phyloP scores from a whole-genome alignment of 768 basidiomycete genomes.

The Boletus sensibilis region DNA sequence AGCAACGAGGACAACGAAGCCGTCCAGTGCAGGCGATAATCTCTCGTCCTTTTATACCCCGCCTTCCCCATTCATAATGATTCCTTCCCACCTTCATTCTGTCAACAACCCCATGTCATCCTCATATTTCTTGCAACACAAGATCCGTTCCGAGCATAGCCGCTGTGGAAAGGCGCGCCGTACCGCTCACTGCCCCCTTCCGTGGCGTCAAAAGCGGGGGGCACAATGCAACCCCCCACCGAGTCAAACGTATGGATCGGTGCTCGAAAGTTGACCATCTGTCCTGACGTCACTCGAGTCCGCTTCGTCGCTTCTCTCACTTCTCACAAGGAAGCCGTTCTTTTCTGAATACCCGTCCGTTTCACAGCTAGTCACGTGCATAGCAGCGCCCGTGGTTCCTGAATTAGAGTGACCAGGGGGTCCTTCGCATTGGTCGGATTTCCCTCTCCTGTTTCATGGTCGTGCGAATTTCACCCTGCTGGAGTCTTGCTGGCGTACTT shows the following conservation, averaged over 20 bases:
- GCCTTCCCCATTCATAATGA: background rate
- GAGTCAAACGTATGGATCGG: background rate
- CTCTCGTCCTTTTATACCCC: background rate
- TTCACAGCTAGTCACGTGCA: background rate
- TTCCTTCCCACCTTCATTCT: background rate
- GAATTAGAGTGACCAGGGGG: background rate
- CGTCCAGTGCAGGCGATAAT: background rate
- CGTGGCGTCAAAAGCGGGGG: background rate
- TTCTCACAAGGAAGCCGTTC: background rate
- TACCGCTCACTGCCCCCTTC: background rate
- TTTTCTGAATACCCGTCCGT: background rate
- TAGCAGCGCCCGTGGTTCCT: background rate
- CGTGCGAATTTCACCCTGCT: background rate
- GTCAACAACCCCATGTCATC: background rate
- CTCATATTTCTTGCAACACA: background rate
- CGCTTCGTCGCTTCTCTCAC: background rate
- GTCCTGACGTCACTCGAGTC: slow-evolving; percentile 10
- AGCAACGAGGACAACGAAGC: background rate
- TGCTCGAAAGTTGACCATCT: background rate
- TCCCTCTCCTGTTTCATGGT: background rate
- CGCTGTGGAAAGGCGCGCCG: too few relatives aligned
- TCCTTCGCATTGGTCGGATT: background rate
- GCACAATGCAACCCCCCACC: background rate
- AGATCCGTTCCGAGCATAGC: slow-evolving; percentile 11
- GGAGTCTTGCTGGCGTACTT: background rate